Conservation (phyloP, 345 rosid genomes). For the Combretum micranthum region DNA sequence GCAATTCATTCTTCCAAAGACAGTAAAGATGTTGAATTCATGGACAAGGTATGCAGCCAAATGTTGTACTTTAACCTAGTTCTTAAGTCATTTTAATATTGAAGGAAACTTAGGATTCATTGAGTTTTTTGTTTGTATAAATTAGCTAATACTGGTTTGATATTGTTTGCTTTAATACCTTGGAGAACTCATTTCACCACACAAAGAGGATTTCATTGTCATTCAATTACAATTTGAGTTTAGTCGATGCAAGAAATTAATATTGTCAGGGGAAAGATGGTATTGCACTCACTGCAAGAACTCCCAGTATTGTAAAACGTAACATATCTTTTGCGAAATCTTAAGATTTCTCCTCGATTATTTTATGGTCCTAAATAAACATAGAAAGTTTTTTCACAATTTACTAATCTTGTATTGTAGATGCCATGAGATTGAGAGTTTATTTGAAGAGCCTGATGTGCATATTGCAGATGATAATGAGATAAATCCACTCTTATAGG, state of each 20-base stretch:
- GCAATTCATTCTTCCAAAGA: conserved; percentile 73
- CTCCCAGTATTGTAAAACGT: conserved; percentile 65
- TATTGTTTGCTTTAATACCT: conserved; percentile 28
- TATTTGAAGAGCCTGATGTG: conserved; percentile 14
- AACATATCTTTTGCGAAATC: conserved; percentile 1
- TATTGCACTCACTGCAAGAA: conserved; percentile 50
- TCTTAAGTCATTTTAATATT: too few species aligned
- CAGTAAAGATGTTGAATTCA: conserved; percentile 76
- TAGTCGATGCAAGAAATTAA: conserved; percentile 31
- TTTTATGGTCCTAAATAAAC: neutral
- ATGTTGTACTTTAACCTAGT: too few species aligned
- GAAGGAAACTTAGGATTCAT: too few species aligned
- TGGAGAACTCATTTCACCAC: conserved; percentile 27
- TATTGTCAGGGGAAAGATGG: conserved; percentile 54
- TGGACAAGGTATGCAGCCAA: conserved; percentile 59
- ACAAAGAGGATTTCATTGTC: conserved; percentile 54
- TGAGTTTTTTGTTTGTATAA: too few species aligned
- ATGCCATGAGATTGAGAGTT: conserved; percentile 36
- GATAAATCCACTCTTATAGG: conserved; percentile 51
- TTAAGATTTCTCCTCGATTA: neutral
- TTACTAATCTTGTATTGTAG: conserved; percentile 19
- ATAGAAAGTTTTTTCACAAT: neutral
- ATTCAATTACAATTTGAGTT: conserved; percentile 51
- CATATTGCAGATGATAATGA: conserved; percentile 25
- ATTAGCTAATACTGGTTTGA: neutral